These are phyloP conservation scores for Tirmania nivea DNA, from an alignment of 495 filamentous ascomycete genomes.

Conservation along the genomic window DNA sequence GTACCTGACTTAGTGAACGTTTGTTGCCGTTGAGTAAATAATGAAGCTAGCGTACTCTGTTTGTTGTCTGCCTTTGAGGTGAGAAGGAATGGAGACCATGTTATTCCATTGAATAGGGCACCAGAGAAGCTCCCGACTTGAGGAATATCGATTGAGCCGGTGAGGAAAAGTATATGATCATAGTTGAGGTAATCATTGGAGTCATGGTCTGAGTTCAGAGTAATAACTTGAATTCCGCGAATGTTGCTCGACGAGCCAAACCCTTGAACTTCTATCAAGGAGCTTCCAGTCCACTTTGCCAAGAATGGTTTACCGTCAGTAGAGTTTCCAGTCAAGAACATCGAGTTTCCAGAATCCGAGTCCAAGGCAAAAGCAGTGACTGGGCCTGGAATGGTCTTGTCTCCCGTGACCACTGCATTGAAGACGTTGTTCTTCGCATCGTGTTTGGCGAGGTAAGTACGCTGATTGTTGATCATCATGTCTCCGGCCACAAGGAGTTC, in stretches of 20 bases:
- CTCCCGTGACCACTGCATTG: slow-evolving; percentile 37
- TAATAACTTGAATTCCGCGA: slow-evolving; percentile 59
- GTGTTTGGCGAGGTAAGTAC: slow-evolving; percentile 52
- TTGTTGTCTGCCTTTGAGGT: slow-evolving; percentile 38
- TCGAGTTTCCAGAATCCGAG: slow-evolving; percentile 41
- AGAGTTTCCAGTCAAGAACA: slow-evolving; percentile 58
- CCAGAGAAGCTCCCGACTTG: slow-evolving; percentile 57
- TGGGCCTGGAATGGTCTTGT: slow-evolving; percentile 47
- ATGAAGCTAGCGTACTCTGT: slow-evolving; percentile 48
- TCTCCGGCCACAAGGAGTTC: slow-evolving; percentile 56
- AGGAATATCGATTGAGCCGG: slow-evolving; percentile 54
- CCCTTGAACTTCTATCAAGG: slow-evolving; percentile 31
- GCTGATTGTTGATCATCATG: slow-evolving; percentile 40
- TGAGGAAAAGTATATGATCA: slow-evolving; percentile 53
- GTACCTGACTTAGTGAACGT: slow-evolving; percentile 36
- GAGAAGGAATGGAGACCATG: slow-evolving; percentile 56
- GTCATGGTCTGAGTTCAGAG: slow-evolving; percentile 42
- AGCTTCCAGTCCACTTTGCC: slow-evolving; percentile 35
- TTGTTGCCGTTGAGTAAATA: slow-evolving; percentile 56
- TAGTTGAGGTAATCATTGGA: slow-evolving; percentile 37
- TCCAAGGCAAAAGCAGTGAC: slow-evolving; percentile 43
- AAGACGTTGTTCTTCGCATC: slow-evolving; percentile 40
- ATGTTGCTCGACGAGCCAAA: slow-evolving; percentile 45
- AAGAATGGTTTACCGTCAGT: slow-evolving; percentile 51
- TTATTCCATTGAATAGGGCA: slow-evolving; percentile 63